Evolutionary conservation across 139 green algal genomes (phyloP).

Genomic region (Micromonas commoda): DNA sequence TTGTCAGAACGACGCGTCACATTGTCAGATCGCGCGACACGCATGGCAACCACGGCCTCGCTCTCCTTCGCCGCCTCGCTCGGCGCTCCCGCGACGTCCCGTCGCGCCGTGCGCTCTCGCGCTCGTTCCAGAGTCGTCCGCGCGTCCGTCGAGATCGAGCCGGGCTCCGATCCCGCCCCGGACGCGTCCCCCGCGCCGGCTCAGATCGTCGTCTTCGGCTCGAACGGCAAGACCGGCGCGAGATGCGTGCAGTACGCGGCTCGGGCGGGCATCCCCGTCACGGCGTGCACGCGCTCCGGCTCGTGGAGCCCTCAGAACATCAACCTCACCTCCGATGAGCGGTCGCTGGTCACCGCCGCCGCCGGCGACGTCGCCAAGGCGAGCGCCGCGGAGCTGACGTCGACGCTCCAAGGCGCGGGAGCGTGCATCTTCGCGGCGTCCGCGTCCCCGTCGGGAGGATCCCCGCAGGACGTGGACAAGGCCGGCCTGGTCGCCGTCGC

Average conservation of each 20-base stretch:
- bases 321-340: not conserved
- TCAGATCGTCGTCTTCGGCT: slow-evolving; percentile 8
- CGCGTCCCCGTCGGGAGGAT: not conserved
- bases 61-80: too few species aligned
- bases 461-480: not conserved
- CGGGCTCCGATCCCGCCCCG: too few species aligned
- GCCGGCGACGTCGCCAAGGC: not conserved
- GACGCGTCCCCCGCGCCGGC: too few species aligned
- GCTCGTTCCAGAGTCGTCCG: too few species aligned
- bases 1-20: too few species aligned
- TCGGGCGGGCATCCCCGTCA: not conserved
- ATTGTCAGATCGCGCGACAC: too few species aligned
- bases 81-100: too few species aligned
- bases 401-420: not conserved
- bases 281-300: not conserved
- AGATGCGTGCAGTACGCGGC: slow-evolving; percentile 2
- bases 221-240: slow-evolving; percentile 14
- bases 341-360: not conserved
- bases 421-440: slow-evolving; percentile 16
- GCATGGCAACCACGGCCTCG: too few species aligned
- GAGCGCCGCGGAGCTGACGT: slow-evolving; percentile 1
- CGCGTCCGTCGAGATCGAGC: too few species aligned
- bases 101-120: too few species aligned
- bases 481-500: not conserved
- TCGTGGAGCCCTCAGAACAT: not conserved